Base-by-base conservation (phyloP, 352 stramenopile genomes). In the Globisporangium middletonii region DNA sequence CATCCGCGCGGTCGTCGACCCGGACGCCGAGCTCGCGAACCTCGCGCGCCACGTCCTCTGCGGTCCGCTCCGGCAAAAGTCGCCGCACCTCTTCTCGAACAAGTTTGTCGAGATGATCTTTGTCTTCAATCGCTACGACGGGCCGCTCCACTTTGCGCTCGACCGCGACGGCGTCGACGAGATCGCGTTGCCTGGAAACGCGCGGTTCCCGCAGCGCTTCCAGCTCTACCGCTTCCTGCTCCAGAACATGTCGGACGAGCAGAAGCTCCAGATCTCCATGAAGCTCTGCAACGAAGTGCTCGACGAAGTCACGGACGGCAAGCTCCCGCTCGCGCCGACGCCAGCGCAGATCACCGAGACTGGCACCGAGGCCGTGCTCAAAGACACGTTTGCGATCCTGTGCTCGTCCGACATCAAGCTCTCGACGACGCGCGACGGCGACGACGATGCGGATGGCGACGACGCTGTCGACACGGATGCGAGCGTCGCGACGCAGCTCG, bases 91-190 rank as follows among this genome's bases (percentile, higher is more conserved):
- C 4, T 97, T 99, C 62, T 89, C 89, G 9, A 98, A 97, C 69
- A 96, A 98, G 58, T 99, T 99, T 61, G 94, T 99, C 53, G 96
- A 98, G 57, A 91, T 97, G 59, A 73, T 99, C 16, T 98, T 98
- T 67, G 94, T 98, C 2, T 89, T 99, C 63, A 99, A 98, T 65
- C 82, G 83, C 11, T 76, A 82, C 53, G 51, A 85, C 23, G 72
- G 75, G 2, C 82, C 81, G 49, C 65, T 89, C n/a, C 76, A 77
- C 50, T 83, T 85, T 41, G 74, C 75, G 1, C 77, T 86, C 23
- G 77, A 92, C 53, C 61, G 79, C 9, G 78, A 90, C 62, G 77
- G 76, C 1, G 77, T 86, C 15, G 74, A 73, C n/a, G 75, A 84
- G 50, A 71, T 90, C 35, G 70, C 79, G 4, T 59, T 92, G 2